Conservation (phyloP, 208 protist species). For the Acanthamoeba divionensis region DNA sequence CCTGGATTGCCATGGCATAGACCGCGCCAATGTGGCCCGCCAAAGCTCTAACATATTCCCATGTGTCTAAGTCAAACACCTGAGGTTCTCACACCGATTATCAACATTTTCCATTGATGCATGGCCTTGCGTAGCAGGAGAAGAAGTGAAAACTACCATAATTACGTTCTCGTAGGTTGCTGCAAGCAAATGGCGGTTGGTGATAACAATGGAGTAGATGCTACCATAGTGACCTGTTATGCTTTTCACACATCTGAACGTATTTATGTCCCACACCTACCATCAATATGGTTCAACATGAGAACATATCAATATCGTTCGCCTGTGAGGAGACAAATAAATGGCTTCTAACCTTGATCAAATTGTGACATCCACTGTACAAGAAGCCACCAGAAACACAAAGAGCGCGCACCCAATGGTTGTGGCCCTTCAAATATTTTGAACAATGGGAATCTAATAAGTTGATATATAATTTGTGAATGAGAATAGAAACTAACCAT, state of each 20-base stretch:
- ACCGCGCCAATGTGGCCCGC: slow-evolving; percentile 32
- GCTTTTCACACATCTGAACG: slow-evolving; percentile 36
- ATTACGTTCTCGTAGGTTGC: slow-evolving; percentile 37
- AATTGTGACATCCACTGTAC: slow-evolving; percentile 43
- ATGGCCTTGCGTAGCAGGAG: no score
- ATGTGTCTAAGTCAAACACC: slow-evolving; percentile 44
- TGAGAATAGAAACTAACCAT: no score
- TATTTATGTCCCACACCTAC: slow-evolving; percentile 5
- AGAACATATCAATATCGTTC: background rate
- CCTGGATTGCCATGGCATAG: background rate
- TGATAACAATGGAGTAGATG: slow-evolving; percentile 17
- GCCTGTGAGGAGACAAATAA: background rate
- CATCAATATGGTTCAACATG: background rate
- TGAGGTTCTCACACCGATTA: no score
- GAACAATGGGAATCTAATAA: no score
- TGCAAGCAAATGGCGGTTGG: background rate
- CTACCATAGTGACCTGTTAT: slow-evolving; percentile 25
- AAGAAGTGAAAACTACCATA: background rate
- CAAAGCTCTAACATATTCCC: background rate
- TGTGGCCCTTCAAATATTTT: slow-evolving; percentile 49
- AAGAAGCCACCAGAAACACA: background rate
- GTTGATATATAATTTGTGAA: no score
- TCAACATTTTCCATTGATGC: no score
- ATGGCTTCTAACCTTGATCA: background rate
- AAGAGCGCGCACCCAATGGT: slow-evolving; percentile 40